A percentile compares a stretch with the other conserved stretches of the same genome.
Conservation (phyloP, 805 yeast species). For the Wickerhamomyces chambardii region DNA sequence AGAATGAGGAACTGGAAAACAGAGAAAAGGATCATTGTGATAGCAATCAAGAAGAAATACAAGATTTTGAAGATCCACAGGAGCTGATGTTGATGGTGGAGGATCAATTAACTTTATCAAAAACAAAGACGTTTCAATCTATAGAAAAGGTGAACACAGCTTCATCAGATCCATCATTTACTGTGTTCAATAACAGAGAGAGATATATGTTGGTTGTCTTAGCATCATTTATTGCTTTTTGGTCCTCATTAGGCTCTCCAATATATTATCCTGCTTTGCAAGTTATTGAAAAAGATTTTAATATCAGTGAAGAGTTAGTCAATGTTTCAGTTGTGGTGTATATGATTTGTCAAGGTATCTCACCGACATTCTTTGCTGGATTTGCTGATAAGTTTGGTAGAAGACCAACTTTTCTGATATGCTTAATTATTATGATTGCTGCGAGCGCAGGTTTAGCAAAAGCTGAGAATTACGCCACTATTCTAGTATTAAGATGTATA, state of each 20-base stretch:
- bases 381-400: conserved; percentile 68
- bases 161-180: conserved; percentile 21
- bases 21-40: too few species aligned
- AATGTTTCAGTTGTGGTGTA: conserved; percentile 77
- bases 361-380: conserved; percentile 66
- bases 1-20: too few species aligned
- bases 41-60: too few species aligned
- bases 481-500: conserved; percentile 59
- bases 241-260: conserved; percentile 68
- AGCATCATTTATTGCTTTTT: conserved; percentile 41
- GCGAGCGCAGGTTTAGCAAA: conserved; percentile 63
- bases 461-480: conserved; percentile 44
- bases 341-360: conserved; percentile 63
- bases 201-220: conserved; percentile 28
- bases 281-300: conserved; percentile 42
- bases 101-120: too few species aligned
- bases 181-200: conserved; percentile 35
- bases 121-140: too few species aligned
- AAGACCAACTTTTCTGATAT: conserved; percentile 51
- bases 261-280: conserved; percentile 79
- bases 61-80: too few species aligned
- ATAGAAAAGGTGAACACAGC: background rate
- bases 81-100: too few species aligned
- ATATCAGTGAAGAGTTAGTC: conserved; percentile 45
- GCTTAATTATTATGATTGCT: conserved; percentile 45